Percentiles rank a stretch among this genome's conserved stretches.
Evolutionary conservation across 2,329 filamentous ascomycete genomes (phyloP).

Genomic region (Magnaporthiopsis incrustans): DNA sequence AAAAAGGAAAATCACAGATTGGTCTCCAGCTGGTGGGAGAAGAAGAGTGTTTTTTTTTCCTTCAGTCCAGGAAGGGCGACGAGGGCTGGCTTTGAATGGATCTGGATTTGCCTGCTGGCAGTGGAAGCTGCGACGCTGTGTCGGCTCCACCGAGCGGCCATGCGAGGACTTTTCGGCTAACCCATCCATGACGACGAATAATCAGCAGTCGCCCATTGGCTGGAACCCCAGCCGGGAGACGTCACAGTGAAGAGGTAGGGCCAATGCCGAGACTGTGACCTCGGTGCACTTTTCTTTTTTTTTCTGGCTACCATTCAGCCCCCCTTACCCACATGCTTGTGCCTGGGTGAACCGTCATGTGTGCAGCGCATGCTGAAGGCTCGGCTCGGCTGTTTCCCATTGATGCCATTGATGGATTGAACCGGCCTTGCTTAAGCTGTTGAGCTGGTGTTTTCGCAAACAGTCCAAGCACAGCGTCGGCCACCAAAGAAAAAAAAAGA

Average conservation of each 20-base stretch:
- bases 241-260: neutral
- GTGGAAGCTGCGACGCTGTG: neutral
- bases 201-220: neutral
- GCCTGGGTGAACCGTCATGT: no score
- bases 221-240: neutral
- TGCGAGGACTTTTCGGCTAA: neutral
- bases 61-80: neutral
- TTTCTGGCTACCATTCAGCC: no score
- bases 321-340: neutral
- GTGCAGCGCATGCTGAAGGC: no score
- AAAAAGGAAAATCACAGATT: neutral
- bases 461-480: neutral
- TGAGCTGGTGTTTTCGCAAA: neutral
- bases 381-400: neutral
- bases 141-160: neutral
- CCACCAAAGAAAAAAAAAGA: neutral
- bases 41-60: neutral
- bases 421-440: neutral
- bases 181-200: neutral
- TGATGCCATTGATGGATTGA: neutral
- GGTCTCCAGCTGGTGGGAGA: neutral
- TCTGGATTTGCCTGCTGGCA: neutral
- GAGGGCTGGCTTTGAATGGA: neutral
- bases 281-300: neutral
- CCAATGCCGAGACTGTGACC: neutral